Evolutionary conservation across 768 basidiomycete species (phyloP), one percentile per base, ranked within the genome.

Genomic region (Leccinellum rugosiceps): DNA sequence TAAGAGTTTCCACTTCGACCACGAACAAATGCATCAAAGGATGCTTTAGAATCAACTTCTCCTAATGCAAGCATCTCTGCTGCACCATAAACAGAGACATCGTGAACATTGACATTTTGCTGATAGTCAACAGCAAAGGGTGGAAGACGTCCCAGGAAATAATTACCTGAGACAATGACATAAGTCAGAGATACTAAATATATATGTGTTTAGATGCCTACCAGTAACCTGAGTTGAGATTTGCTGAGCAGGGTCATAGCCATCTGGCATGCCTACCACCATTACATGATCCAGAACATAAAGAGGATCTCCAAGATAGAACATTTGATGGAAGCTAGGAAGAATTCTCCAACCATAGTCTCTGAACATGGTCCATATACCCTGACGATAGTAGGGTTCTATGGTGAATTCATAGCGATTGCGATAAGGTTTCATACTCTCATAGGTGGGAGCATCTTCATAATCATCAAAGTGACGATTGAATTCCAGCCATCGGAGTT

Each of bases 311-410:
- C n/a, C 41, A 17, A 60, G 21, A 32, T 60, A 60, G 17, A 61
- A 63, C 50, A 60, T 60, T n/a, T n/a, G n/a, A n/a, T n/a, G n/a
- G n/a, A n/a, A n/a, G n/a, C n/a, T n/a, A n/a, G n/a, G n/a, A n/a
- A 7, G 23, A 4, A 58, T n/a, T 4, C 50, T 14, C n/a, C 41
- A 60, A 0, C 59, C 55, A 57, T 62, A 57, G 14, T 63, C 55
- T 6, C 38, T 7, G 31, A 58, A 63, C 0, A 41, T 50, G 2
- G 30, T 44, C 60, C 60, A 63, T 2, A 31, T 3, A 2, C 21
- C 53, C 9, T 44, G 52, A 3, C 4, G 8, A 21, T 53, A 59
- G 19, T 56, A 60, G 6, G 52, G 45, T 5, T 56, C 44, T 13
- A 48, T 46, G 1, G 55, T 8, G 2, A 61, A 13, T 13, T 62